Evolutionary conservation across 2,329 filamentous ascomycete species (phyloP), one percentile per base, ranked within the genome.

Genomic region (Bertia moriformis): DNA sequence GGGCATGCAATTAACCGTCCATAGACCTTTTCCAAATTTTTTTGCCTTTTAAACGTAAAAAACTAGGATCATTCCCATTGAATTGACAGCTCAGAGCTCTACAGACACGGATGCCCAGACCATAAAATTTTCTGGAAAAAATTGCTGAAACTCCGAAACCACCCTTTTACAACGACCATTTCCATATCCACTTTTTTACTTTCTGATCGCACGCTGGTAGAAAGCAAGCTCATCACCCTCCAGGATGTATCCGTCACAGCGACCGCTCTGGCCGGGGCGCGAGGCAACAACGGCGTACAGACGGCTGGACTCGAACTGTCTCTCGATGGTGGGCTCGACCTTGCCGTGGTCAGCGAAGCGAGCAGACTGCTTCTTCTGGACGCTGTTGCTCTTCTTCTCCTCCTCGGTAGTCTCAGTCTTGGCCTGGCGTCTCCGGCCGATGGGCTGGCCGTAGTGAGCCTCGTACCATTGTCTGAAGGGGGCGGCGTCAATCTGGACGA

Each of bases 391-490:
- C 83, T 94, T 95, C 83, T 94, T 93, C 55, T 80, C 76, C 67
- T 85, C 71, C 55, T 69, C 65, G 38, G 53, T 61, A 61, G 69
- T 69, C 51, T 50, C 60, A 39, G 55, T 50, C 68, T 93, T 88
- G 65, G 80, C 74, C 74, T 94, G 87, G 70, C 88, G 85, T 69
- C 82, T 83, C 58, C 88, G 84, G 65, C 91, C 91, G 49, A 98
- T 63, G 56, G 73, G 56, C 67, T 85, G 76, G 62, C 91, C 91
- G 78, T 98, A 98, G 83, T 98, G 91, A 54, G 91, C 86, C 80
- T 98, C 91, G 72, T 93, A 98, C 91, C 91, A 98, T 73, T 96
- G 89, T 66, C 91, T 78, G 85, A 98, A 98, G 54, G 91, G 91
- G 49, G 91, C 86, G 57, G 93, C 91, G 68, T 98, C 91, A 69